These are phyloP conservation scores for Salvia splendens DNA, from an alignment of 257 asterid genomes.

Conservation along the genomic window DNA sequence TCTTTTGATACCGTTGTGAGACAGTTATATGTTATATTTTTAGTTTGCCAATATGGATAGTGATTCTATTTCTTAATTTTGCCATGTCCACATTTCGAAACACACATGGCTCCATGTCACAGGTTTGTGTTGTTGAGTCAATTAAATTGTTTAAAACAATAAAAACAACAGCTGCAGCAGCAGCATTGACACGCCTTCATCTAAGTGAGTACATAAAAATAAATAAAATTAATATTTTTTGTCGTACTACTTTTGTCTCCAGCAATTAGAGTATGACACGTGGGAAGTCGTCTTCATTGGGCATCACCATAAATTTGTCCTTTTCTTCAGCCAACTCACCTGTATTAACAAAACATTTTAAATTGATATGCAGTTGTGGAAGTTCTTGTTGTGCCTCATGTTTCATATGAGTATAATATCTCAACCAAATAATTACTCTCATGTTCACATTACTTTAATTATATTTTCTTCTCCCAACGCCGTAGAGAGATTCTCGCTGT, in stretches of 20 bases:
- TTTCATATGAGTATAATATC: slow-evolving; percentile 20
- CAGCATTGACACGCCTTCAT: neutral
- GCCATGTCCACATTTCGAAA: too few species aligned
- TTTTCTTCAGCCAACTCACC: neutral
- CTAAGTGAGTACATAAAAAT: too few species aligned
- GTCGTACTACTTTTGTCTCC: neutral
- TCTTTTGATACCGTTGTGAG: too few species aligned
- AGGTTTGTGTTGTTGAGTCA: too few species aligned
- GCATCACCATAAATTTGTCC: neutral
- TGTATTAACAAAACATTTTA: neutral
- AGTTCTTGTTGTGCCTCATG: neutral
- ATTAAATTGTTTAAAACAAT: neutral
- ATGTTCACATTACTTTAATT: slow-evolving; percentile 25
- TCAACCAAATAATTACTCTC: slow-evolving; percentile 15
- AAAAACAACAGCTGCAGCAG: neutral
- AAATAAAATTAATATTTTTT: neutral
- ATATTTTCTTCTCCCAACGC: neutral
- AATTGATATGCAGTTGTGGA: neutral
- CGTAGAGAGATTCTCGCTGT: neutral
- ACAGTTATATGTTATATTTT: too few species aligned
- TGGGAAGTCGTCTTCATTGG: neutral
- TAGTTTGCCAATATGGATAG: too few species aligned
- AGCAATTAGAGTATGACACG: neutral
- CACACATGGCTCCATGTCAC: too few species aligned
- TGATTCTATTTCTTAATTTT: too few species aligned